Evolutionary conservation across 768 basidiomycete genomes (phyloP).

Genomic region (Boletus rufocinnamomeus): DNA sequence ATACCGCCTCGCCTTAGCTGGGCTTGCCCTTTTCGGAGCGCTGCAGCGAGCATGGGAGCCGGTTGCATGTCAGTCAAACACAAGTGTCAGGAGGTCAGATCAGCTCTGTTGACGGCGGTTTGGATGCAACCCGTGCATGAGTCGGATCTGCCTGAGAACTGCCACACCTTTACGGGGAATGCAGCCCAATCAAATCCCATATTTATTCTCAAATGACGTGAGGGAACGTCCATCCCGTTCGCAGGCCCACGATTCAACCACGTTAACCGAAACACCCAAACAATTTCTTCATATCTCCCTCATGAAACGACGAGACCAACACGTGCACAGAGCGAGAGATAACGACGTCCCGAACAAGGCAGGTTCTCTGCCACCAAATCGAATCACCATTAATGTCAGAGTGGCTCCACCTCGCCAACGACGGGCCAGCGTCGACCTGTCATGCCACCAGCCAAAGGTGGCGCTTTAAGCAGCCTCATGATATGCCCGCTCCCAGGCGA

Average conservation of each 20-base stretch:
- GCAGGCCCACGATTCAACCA: constrained; percentile 16
- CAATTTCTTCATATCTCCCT: constrained; percentile 6
- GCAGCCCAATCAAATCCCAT: constrained; percentile 10
- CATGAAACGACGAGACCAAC: constrained; percentile 9
- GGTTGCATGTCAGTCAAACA: constrained; percentile 22
- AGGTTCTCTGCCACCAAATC: not conserved
- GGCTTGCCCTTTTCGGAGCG: constrained; percentile 9
- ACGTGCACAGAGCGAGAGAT: constrained; percentile 18
- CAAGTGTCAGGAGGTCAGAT: constrained; percentile 21
- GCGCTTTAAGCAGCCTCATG: constrained; percentile 5
- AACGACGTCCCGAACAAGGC: constrained; percentile 18
- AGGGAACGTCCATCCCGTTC: constrained; percentile 14
- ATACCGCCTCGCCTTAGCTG: constrained; percentile 3
- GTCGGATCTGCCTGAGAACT: constrained; percentile 37
- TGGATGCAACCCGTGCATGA: constrained; percentile 12
- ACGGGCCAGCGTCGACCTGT: not conserved
- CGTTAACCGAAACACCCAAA: constrained; percentile 24
- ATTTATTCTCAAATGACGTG: constrained; percentile 23
- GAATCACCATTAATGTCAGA: not conserved
- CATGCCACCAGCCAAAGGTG: constrained; percentile 4
- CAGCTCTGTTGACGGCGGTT: constrained; percentile 19
- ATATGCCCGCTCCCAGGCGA: not conserved
- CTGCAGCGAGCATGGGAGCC: constrained; percentile 11
- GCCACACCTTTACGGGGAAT: constrained; percentile 18
- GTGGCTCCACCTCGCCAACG: not conserved